phyloP scores from a whole-genome alignment of 192 early-diverging fungal genomes.

The Backusella mclennaniae region DNA sequence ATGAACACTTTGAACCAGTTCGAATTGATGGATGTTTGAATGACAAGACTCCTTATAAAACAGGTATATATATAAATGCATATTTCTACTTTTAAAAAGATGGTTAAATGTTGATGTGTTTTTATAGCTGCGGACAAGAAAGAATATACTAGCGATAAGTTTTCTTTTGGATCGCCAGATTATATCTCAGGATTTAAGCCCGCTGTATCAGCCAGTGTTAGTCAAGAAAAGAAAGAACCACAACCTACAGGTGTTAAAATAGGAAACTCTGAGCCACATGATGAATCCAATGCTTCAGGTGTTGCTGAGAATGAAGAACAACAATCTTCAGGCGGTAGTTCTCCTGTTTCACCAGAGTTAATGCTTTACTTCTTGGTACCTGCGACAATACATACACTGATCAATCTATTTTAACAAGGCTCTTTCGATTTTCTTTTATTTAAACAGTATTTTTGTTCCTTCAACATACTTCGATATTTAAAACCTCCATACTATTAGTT shows the following conservation, averaged over 20 bases:
- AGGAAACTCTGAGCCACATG: background rate
- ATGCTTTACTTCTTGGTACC: background rate
- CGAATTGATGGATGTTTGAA: conserved; percentile 47
- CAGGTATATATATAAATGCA: background rate
- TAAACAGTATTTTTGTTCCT: no score
- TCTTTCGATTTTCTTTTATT: no score
- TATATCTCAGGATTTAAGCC: conserved; percentile 11
- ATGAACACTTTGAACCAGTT: conserved; percentile 43
- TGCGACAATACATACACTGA: background rate
- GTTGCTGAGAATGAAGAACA: background rate
- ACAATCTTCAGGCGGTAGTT: background rate
- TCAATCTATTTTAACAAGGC: background rate
- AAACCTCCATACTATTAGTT: no score
- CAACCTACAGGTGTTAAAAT: background rate
- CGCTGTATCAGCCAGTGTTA: background rate
- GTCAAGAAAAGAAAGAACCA: background rate
- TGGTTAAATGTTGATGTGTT: no score
- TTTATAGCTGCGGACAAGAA: conserved; percentile 26
- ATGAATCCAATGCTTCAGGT: background rate
- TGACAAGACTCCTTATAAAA: conserved; percentile 26
- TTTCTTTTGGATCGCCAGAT: conserved; percentile 38
- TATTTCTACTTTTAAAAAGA: background rate
- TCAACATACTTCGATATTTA: no score
- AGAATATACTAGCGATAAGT: conserved; percentile 39
- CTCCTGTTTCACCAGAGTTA: background rate